These are phyloP conservation scores for Nymphaea thermarum DNA, from an alignment of 164 flowering plant genomes.

Conservation along the genomic window DNA sequence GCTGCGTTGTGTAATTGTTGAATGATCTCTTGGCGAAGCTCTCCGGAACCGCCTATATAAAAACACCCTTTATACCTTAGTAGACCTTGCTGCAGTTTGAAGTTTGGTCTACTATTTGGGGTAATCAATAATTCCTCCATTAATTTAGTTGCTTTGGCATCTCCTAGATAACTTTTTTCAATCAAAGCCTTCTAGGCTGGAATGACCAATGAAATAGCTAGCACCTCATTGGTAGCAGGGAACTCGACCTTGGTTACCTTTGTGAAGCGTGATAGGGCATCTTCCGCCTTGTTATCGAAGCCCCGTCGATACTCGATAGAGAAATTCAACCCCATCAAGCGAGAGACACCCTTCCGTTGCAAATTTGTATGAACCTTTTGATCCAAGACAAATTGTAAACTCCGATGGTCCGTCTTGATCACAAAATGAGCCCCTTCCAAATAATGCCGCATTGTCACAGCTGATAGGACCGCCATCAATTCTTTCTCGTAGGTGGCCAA, in stretches of 20 bases:
- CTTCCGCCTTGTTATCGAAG: not conserved
- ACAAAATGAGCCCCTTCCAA: not conserved
- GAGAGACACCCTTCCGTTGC: not conserved
- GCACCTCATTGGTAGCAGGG: not conserved
- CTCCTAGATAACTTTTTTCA: conserved; percentile 1
- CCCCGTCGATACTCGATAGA: not conserved
- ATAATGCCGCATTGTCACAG: conserved; percentile 2
- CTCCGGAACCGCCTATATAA: not conserved
- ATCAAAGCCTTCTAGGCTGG: not conserved
- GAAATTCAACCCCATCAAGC: conserved; percentile 5
- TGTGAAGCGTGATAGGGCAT: conserved; percentile 1
- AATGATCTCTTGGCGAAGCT: not conserved
- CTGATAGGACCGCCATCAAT: conserved; percentile 5
- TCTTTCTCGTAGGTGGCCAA: conserved; percentile 13
- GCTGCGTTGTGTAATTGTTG: not conserved
- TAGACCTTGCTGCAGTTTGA: not conserved
- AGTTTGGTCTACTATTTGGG: no score
- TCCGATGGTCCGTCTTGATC: not conserved
- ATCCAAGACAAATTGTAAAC: not conserved
- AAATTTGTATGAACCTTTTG: not conserved
- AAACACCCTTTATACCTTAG: not conserved
- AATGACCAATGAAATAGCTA: not conserved
- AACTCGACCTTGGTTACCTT: not conserved
- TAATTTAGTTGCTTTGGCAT: not conserved
- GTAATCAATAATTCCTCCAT: no score